These are phyloP conservation scores for Mimosa bimucronata DNA, from an alignment of 306 rosid species.

Conservation along the genomic window DNA sequence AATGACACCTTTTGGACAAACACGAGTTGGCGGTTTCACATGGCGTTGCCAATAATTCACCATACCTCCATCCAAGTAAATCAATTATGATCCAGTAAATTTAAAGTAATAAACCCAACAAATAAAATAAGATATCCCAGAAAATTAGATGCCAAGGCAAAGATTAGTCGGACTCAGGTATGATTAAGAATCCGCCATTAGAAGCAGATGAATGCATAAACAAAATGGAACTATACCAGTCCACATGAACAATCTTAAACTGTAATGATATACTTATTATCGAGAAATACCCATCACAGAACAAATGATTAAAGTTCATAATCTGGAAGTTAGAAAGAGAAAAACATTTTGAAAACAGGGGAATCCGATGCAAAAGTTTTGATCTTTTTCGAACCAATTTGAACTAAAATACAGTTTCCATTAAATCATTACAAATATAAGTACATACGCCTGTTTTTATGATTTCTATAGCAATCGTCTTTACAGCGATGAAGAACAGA, in stretches of 20 bases:
- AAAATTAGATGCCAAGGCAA: neutral
- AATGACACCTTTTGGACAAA: neutral
- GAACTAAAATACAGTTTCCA: neutral
- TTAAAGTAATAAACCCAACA: neutral
- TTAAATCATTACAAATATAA: neutral
- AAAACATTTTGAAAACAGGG: neutral
- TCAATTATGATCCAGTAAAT: neutral
- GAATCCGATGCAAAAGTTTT: neutral
- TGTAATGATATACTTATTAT: neutral
- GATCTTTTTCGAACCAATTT: neutral
- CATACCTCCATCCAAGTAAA: neutral
- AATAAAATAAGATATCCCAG: neutral
- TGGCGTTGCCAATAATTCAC: neutral
- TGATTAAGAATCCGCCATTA: neutral
- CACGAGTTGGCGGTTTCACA: conserved; percentile 12
- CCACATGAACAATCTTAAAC: neutral
- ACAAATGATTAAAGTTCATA: conserved; percentile 1
- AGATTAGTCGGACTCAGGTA: neutral
- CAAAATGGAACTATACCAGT: neutral
- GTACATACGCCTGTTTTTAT: neutral
- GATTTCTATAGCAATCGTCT: neutral
- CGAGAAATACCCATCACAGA: neutral
- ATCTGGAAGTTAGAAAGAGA: neutral
- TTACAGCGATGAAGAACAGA: neutral
- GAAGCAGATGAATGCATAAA: conserved; percentile 2